Conservation (phyloP, 257 asterid genomes). For the Verbena officinalis region DNA sequence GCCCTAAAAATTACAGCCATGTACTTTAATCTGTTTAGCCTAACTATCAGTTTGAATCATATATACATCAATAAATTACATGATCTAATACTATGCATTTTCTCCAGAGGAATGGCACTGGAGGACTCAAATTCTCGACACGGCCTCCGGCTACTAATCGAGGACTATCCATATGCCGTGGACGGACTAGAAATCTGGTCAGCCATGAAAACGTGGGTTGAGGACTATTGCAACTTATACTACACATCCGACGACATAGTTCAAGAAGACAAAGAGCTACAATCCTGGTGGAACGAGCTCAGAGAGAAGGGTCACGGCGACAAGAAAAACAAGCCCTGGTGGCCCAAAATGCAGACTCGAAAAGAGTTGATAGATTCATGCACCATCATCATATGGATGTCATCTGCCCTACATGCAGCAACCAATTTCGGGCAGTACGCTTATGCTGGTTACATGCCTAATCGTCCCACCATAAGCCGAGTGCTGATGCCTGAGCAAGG, state of each 20-base stretch:
- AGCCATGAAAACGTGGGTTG: conserved; percentile 46
- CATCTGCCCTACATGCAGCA: conserved; percentile 55
- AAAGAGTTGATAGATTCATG: conserved; percentile 38
- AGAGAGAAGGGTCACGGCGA: conserved; percentile 53
- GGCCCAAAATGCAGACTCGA: conserved; percentile 48
- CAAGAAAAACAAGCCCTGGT: conserved; percentile 49
- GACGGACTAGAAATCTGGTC: conserved; percentile 60
- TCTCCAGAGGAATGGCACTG: conserved; percentile 52
- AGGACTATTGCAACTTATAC: conserved; percentile 48
- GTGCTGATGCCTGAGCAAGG: conserved; percentile 48
- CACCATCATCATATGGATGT: conserved; percentile 48
- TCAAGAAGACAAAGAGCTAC: conserved; percentile 37
- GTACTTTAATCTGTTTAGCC: neutral
- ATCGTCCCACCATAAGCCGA: conserved; percentile 53
- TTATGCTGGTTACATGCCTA: conserved; percentile 53
- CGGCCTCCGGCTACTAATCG: conserved; percentile 45
- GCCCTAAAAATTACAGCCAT: too few relatives aligned
- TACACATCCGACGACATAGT: conserved; percentile 37
- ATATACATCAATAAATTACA: neutral
- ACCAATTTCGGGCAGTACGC: conserved; percentile 54
- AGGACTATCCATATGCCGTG: conserved; percentile 59
- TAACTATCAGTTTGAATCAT: neutral
- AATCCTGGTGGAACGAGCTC: conserved; percentile 55
- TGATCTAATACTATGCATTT: neutral
- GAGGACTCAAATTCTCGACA: conserved; percentile 41